These are phyloP conservation scores for Pyrenochaeta sp. DNA, from an alignment of 2,329 filamentous ascomycete species.

Conservation along the genomic window DNA sequence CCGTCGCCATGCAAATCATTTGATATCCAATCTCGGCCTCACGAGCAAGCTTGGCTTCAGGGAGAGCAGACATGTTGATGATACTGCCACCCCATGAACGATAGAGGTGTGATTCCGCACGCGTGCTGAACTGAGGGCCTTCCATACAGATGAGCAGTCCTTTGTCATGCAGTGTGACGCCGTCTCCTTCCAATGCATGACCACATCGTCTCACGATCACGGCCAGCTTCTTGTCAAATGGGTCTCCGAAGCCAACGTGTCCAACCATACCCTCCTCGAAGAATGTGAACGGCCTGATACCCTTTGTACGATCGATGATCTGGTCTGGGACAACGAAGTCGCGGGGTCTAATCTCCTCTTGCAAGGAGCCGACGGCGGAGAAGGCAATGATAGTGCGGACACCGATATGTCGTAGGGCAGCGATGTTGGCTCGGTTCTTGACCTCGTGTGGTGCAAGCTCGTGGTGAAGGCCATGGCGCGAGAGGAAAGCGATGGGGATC, in stretches of 20 bases:
- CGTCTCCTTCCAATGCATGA: conserved; percentile 78
- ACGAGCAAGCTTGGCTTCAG: conserved; percentile 93
- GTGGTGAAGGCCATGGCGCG: conserved; percentile 89
- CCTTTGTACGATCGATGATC: conserved; percentile 97
- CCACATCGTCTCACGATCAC: conserved; percentile 81
- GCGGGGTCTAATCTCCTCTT: conserved; percentile 90
- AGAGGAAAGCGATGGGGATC: conserved; percentile 83
- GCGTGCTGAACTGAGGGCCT: conserved; percentile 97
- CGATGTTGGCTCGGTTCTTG: conserved; percentile 93
- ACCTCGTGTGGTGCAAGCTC: conserved; percentile 93
- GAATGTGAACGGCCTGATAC: conserved; percentile 91
- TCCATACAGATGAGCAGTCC: conserved; percentile 96
- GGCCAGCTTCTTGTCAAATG: conserved; percentile 82
- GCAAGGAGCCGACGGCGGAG: conserved; percentile 90
- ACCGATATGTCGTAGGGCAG: conserved; percentile 89
- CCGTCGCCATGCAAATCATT: conserved; percentile 99
- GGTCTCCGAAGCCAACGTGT: conserved; percentile 94
- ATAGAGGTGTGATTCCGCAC: conserved; percentile 95
- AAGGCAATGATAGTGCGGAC: conserved; percentile 94
- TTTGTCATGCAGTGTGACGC: conserved; percentile 81
- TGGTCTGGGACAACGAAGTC: conserved; percentile 98
- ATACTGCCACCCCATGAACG: conserved; percentile 90
- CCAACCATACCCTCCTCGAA: conserved; percentile 92
- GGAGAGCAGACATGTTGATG: conserved; percentile 97
- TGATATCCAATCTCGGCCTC: conserved; percentile 97